Conservation (phyloP, 2,329 filamentous ascomycete genomes). For the Aspergillus sergii region DNA sequence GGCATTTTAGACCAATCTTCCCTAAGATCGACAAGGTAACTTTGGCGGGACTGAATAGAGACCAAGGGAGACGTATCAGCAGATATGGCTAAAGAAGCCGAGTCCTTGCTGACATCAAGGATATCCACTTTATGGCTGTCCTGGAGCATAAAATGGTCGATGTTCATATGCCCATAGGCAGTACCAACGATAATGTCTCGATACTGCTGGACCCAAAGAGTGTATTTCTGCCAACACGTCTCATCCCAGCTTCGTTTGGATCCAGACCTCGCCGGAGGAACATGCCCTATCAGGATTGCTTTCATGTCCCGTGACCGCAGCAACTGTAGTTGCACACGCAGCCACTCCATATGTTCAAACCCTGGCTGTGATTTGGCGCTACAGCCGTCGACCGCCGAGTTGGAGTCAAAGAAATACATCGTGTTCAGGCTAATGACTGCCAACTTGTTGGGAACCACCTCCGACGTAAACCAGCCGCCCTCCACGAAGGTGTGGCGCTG, state of each 20-base stretch:
- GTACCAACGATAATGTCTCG: conserved; percentile 82
- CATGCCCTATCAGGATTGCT: conserved; percentile 90
- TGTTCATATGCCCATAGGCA: conserved; percentile 95
- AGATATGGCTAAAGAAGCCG: conserved; percentile 15
- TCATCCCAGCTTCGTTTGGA: conserved; percentile 93
- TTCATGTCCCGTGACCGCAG: conserved; percentile 86
- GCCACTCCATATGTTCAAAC: conserved; percentile 94
- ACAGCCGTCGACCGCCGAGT: conserved; percentile 92
- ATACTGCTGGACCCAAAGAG: conserved; percentile 85
- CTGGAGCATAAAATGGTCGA: conserved; percentile 94
- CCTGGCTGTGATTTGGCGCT: conserved; percentile 77
- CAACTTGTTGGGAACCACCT: conserved; percentile 83
- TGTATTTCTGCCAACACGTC: conserved; percentile 97
- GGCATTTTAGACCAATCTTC: conserved; percentile 77
- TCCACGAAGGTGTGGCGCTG: conserved; percentile 89
- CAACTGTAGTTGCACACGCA: conserved; percentile 83
- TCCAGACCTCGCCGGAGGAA: conserved; percentile 83
- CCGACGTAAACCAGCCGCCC: conserved; percentile 92
- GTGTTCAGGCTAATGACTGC: conserved; percentile 95
- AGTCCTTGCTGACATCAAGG: conserved; percentile 36
- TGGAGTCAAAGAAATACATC: conserved; percentile 92
- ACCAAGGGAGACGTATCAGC: conserved; percentile 13
- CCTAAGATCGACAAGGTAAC: conserved; percentile 79
- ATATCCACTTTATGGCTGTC: conserved; percentile 78
- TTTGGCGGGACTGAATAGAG: conserved; percentile 65